A percentile compares a stretch with the other conserved stretches of the same genome.
Conservation (phyloP, 192 early-diverging fungal genomes). For the Geranomyces michiganensis region DNA sequence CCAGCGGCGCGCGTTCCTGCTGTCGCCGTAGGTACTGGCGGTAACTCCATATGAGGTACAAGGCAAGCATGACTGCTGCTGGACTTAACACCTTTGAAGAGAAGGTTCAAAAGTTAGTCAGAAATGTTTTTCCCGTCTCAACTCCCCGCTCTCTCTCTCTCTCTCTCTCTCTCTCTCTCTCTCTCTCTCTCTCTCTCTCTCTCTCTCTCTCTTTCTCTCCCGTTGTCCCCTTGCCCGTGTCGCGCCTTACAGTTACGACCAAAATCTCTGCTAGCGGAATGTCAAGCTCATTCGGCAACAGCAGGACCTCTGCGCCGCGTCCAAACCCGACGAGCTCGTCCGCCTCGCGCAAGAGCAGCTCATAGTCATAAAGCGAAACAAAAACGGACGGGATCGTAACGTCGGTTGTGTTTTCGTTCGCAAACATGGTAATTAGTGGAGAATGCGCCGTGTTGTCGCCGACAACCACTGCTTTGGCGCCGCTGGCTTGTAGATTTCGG, state of each 20-base stretch:
- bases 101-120: too few species aligned
- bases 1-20: constrained; percentile 75
- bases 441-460: constrained; percentile 69
- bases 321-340: constrained; percentile 6
- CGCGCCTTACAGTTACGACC: constrained; percentile 69
- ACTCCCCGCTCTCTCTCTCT: too few species aligned
- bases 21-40: constrained; percentile 71
- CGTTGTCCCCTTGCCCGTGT: too few species aligned
- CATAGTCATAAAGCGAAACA: constrained; percentile 72
- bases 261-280: constrained; percentile 76
- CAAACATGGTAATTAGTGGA: constrained; percentile 86
- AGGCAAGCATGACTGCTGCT: constrained; percentile 19
- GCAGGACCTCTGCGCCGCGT: constrained; percentile 20
- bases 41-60: constrained; percentile 33
- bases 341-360: constrained; percentile 54
- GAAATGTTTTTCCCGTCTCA: too few species aligned
- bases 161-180: too few species aligned
- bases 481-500: constrained; percentile 82
- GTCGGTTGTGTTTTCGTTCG: constrained; percentile 79
- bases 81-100: constrained; percentile 62
- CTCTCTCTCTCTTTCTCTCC: too few species aligned
- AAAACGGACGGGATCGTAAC: constrained; percentile 87
- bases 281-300: constrained; percentile 35
- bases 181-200: too few species aligned
- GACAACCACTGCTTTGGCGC: constrained; percentile 84